Evolutionary conservation across 2,329 filamentous ascomycete genomes (phyloP).

Genomic region (Fusarium phyllophilum): DNA sequence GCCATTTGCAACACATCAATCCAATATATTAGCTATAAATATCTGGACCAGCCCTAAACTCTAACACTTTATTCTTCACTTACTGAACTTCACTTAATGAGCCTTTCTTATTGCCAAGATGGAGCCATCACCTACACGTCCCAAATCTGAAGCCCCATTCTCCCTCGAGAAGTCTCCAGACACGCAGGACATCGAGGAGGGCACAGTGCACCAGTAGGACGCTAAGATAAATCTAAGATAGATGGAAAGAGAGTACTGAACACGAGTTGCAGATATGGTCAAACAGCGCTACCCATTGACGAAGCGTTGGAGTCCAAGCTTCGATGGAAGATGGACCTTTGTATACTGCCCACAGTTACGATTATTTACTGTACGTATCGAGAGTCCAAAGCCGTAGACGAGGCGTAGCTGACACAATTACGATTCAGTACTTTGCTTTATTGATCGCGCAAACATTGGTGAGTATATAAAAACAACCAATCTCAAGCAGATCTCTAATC

Average conservation of each 20-base stretch:
- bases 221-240: too few species aligned
- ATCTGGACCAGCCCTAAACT: fast-evolving
- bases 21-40: not conserved
- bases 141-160: not conserved
- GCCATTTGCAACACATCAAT: not conserved
- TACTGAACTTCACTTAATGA: fast-evolving
- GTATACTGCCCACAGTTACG: not conserved
- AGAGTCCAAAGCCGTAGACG: not conserved
- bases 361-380: not conserved
- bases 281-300: not conserved
- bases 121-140: not conserved
- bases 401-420: not conserved
- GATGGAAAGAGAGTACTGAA: not conserved
- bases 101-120: not conserved
- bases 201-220: not conserved
- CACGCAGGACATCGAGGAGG: not conserved
- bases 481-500: not conserved
- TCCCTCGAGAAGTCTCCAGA: not conserved
- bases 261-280: not conserved
- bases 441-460: not conserved
- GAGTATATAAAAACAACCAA: not conserved
- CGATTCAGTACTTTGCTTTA: not conserved
- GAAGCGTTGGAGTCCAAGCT: not conserved
- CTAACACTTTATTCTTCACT: not conserved
- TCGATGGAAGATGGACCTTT: slow-evolving; percentile 2